A percentile compares a stretch with the other conserved stretches of the same genome.
Evolutionary conservation across 768 basidiomycete genomes (phyloP).

Genomic region (Lactarius quietus): DNA sequence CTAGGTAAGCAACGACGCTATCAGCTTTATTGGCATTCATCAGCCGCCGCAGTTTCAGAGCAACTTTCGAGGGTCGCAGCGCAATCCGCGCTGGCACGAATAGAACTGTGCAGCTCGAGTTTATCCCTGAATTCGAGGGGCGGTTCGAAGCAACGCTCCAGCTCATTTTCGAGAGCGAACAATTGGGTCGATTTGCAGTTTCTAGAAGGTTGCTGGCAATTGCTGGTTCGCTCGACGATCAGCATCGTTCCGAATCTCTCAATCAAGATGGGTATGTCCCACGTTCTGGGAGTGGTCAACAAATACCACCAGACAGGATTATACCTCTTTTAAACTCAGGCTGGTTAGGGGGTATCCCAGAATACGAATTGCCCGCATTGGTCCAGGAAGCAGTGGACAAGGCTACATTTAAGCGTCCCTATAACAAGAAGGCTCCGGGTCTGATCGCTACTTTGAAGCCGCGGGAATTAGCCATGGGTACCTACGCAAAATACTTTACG

Average conservation of each 20-base stretch:
- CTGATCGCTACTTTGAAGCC: not conserved
- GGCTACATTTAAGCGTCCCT: not conserved
- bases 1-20: constrained; percentile 1
- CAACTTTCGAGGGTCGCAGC: constrained; percentile 3
- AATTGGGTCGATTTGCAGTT: not conserved
- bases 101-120: not conserved
- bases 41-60: constrained; percentile 2
- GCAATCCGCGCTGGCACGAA: constrained; percentile 12
- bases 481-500: constrained; percentile 6
- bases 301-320: constrained; percentile 5
- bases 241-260: constrained; percentile 2
- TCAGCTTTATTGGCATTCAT: not conserved
- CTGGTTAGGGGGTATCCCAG: not conserved
- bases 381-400: constrained; percentile 1
- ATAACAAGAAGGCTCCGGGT: not conserved
- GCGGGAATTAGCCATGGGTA: not conserved
- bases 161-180: constrained; percentile 4
- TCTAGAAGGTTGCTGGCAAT: constrained; percentile 1
- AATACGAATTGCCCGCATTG: constrained; percentile 1
- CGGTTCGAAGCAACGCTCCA: constrained; percentile 12
- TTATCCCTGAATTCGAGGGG: constrained; percentile 16
- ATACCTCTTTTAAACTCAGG: not conserved
- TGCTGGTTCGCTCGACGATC: constrained; percentile 14
- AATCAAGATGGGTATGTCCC: not conserved
- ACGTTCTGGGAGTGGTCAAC: not conserved